phyloP scores from a whole-genome alignment of 371 early-diverging fungal genomes.

The Lichtheimia ramosa region DNA sequence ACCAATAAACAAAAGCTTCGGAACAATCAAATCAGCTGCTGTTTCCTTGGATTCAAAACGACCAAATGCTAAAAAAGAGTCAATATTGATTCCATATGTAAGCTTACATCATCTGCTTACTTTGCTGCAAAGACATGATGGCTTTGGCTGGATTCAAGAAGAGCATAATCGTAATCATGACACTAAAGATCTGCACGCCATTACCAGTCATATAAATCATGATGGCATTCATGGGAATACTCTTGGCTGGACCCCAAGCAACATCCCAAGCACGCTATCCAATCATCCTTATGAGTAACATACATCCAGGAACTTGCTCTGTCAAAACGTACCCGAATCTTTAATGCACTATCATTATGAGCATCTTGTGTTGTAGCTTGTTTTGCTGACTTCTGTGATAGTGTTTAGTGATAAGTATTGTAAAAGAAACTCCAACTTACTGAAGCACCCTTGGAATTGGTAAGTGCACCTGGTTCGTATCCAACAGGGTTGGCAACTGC shows the following conservation, averaged over 20 bases:
- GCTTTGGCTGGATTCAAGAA: conserved; percentile 85
- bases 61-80: conserved; percentile 57
- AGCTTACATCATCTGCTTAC: conserved; percentile 24
- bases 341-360: conserved; percentile 33
- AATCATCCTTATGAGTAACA: background rate
- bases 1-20: conserved; percentile 79
- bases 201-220: conserved; percentile 99
- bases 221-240: conserved; percentile 94
- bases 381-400: conserved; percentile 26
- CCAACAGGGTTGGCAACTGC: conserved; percentile 34
- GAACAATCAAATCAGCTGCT: conserved; percentile 59
- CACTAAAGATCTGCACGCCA: conserved; percentile 91
- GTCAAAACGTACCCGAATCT: conserved; percentile 30
- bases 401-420: conserved; percentile 14
- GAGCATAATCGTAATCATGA: conserved; percentile 95
- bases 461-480: conserved; percentile 31
- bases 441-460: conserved; percentile 19
- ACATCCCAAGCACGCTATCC: conserved; percentile 93
- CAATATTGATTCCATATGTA: background rate
- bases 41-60: conserved; percentile 59
- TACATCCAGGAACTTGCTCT: background rate
- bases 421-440: conserved; percentile 1
- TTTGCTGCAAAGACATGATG: conserved; percentile 70
- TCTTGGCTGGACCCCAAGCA: conserved; percentile 90
- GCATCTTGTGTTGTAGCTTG: conserved; percentile 17